Evolutionary conservation across 257 asterid genomes (phyloP).

Genomic region (Rehmannia glutinosa): DNA sequence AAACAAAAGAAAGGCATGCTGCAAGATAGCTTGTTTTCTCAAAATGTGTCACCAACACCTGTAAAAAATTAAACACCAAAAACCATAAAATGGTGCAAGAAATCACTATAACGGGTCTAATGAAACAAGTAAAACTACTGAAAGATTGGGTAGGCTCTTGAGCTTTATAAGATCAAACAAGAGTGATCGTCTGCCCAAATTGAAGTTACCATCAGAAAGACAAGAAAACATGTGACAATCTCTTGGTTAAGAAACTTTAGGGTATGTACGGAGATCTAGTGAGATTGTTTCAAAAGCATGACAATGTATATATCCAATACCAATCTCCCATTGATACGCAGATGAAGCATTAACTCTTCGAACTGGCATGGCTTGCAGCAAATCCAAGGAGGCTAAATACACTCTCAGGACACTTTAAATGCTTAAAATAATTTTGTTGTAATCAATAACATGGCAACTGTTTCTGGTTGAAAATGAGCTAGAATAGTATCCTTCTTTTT

Average conservation of each 20-base stretch:
- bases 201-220: not conserved
- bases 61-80: not conserved
- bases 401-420: not conserved
- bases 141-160: not conserved
- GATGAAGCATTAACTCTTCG: not conserved
- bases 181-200: not conserved
- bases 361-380: not conserved
- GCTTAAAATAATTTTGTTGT: not conserved
- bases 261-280: not conserved
- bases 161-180: not conserved
- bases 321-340: not conserved
- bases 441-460: not conserved
- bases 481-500: not conserved
- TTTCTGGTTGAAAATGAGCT: not conserved
- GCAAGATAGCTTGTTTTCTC: not conserved
- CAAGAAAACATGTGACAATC: not conserved
- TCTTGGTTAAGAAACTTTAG: not conserved
- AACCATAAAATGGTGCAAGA: slow-evolving; percentile 2
- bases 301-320: not conserved
- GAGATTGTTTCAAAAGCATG: not conserved
- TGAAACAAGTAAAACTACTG: not conserved
- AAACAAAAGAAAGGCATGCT: slow-evolving; percentile 11
- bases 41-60: slow-evolving; percentile 2
- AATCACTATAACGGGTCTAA: slow-evolving; percentile 1
- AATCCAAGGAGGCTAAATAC: slow-evolving; percentile 3